Conservation (phyloP, 768 basidiomycete species). For the Lentinula detonsa region DNA sequence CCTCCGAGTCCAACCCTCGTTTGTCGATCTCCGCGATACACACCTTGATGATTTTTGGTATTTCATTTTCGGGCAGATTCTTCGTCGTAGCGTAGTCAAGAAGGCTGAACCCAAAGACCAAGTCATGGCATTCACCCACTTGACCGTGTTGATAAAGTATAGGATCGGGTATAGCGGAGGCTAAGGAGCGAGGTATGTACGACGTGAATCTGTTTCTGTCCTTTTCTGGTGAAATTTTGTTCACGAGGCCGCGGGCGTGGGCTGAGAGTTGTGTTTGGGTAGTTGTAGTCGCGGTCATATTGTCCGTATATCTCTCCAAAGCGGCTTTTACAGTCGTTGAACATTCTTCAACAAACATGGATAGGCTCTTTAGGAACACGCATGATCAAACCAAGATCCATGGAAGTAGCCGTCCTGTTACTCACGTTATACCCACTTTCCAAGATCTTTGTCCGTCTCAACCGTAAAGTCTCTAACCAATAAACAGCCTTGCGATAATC, state of each 20-base stretch:
- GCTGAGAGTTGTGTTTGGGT: constrained; percentile 72
- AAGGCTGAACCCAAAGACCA: constrained; percentile 85
- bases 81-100: constrained; percentile 87
- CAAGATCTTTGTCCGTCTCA: constrained; percentile 76
- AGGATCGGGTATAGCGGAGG: constrained; percentile 62
- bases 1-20: constrained; percentile 72
- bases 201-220: constrained; percentile 57
- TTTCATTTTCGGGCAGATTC: constrained; percentile 60
- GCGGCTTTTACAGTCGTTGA: constrained; percentile 56
- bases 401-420: not conserved
- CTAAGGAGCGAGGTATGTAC: constrained; percentile 55
- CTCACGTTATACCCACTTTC: constrained; percentile 76
- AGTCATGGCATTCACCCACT: constrained; percentile 81
- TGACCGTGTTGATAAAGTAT: constrained; percentile 70
- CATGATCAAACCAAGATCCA: not conserved
- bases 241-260: constrained; percentile 55
- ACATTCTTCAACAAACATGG: constrained; percentile 72
- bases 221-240: constrained; percentile 62
- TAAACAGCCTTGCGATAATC: constrained; percentile 88
- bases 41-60: constrained; percentile 75
- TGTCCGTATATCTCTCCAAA: constrained; percentile 73
- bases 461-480: constrained; percentile 86
- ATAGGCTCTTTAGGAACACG: constrained; percentile 53
- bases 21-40: constrained; percentile 81
- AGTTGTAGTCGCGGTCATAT: constrained; percentile 73